Base-by-base conservation (phyloP, 495 filamentous ascomycete species). In the Daldinia caldariorum region DNA sequence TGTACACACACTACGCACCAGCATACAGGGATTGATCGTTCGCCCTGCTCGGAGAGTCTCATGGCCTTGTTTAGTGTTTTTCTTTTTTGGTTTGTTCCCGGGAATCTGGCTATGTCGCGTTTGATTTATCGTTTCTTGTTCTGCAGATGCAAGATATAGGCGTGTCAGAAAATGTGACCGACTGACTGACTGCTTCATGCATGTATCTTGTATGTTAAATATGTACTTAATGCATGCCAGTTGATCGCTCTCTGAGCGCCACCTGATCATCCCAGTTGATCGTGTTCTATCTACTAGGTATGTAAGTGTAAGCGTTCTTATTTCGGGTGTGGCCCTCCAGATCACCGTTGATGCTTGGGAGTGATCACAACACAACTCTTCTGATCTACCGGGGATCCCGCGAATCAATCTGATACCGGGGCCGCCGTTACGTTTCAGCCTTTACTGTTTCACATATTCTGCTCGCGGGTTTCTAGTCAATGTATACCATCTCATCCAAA, bases 361-460 rank as follows among this genome's bases (percentile, higher is more conserved):
- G n/a, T 53, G 49, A 53, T 53, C 13, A 16, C 49, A 12, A 32
- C 49, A 26, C 26, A 26, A 1, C 26, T 26, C 26, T 26, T 10
- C 12, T 54, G 69, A 72, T 72, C 69, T 72, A 10, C 60, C 14
- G 64, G 12, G 49, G 54, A 64, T 65, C 69, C 43, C 43, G 69
- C 34, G 64, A 43, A 72, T 68, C 64, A 53, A 49, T 61, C 60
- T 63, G 69, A 72, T 68, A 65, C 69, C 69, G 69, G 69, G 64
- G 12, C 61, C 64, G 64, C 38, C 35, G 69, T 58, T 35, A 50
- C 50, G 32, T 59, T 61, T 65, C 51, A 58, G 39, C 39, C 39
- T 60, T 64, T 63, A 8, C 64, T 35, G 69, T 68, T 72, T 72
- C 61, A 66, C 18, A 39, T 63, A 12, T 34, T 34, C 0, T 29